Evolutionary conservation across 2,329 filamentous ascomycete species (phyloP).

Genomic region (Ascochyta viciae-villosae): DNA sequence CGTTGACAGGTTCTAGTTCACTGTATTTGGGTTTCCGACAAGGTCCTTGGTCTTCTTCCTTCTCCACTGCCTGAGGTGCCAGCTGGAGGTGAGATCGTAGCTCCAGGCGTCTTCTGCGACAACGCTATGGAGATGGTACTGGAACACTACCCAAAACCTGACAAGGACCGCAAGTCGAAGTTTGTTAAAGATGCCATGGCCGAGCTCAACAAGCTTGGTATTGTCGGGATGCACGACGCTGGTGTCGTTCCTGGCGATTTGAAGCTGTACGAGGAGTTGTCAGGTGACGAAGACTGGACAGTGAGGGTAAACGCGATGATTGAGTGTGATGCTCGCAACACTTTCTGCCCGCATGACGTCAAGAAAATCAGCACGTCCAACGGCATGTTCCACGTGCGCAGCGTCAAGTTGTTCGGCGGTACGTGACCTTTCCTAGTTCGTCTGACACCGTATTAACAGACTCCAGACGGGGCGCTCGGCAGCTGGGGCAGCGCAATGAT

Average conservation of each 20-base stretch:
- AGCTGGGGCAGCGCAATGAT: constrained; percentile 76
- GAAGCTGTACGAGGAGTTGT: constrained; percentile 62
- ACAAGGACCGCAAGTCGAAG: constrained; percentile 58
- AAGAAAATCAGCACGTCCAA: constrained; percentile 54
- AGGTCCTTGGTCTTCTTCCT: constrained; percentile 68
- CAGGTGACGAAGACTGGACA: constrained; percentile 61
- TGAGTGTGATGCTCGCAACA: constrained; percentile 70
- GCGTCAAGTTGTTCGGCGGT: constrained; percentile 75
- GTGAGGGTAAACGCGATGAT: constrained; percentile 73
- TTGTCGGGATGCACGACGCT: constrained; percentile 74
- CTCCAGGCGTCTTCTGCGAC: constrained; percentile 74
- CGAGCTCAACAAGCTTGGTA: constrained; percentile 67
- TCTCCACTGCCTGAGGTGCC: constrained; percentile 58
- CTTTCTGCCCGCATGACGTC: constrained; percentile 64
- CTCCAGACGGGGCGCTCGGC: constrained; percentile 70
- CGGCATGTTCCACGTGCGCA: constrained; percentile 63
- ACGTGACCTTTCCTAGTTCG: constrained; percentile 21
- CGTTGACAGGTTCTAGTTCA: constrained; percentile 52
- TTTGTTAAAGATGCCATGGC: constrained; percentile 68
- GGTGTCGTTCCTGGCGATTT: constrained; percentile 65
- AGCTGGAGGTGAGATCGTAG: constrained; percentile 69
- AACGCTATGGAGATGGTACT: constrained; percentile 72
- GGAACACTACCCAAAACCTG: constrained; percentile 64
- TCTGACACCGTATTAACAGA: constrained; percentile 19
- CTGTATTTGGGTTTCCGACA: constrained; percentile 72